Percentiles rank a stretch among this genome's conserved stretches.
Evolutionary conservation across 2,329 filamentous ascomycete genomes (phyloP).

Genomic region (Neospermospora avenae): DNA sequence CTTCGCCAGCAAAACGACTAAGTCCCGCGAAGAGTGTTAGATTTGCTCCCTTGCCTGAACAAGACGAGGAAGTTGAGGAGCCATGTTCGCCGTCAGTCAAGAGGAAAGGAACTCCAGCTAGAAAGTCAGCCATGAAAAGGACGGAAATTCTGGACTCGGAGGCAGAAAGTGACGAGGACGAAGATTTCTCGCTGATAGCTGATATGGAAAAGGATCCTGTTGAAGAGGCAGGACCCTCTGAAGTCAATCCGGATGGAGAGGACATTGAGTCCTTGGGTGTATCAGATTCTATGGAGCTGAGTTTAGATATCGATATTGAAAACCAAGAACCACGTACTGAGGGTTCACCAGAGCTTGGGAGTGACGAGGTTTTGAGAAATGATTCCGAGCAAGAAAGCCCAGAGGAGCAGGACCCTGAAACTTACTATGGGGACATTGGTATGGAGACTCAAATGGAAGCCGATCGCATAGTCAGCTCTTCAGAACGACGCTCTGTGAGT

Average conservation of each 20-base stretch:
- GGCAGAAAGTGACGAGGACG: constrained; percentile 22
- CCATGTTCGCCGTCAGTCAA: neutral
- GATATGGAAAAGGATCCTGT: neutral
- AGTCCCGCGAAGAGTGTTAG: constrained; percentile 32
- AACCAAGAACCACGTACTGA: neutral
- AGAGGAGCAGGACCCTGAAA: constrained; percentile 22
- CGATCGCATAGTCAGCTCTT: constrained; percentile 13
- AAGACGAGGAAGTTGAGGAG: constrained; percentile 5
- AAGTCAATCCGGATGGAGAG: neutral
- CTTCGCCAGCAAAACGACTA: constrained; percentile 24
- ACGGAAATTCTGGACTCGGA: constrained; percentile 33
- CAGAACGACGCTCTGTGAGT: neutral
- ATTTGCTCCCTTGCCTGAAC: constrained; percentile 22
- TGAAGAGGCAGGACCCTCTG: neutral
- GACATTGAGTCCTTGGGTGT: neutral
- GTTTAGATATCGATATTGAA: constrained; percentile 2
- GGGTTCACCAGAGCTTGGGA: neutral
- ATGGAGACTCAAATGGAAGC: constrained; percentile 27
- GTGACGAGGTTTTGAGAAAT: neutral
- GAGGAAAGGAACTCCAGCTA: neutral
- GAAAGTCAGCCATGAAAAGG: constrained; percentile 7
- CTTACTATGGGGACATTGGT: constrained; percentile 32
- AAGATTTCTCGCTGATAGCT: neutral
- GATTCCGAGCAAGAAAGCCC: neutral
- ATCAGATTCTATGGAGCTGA: constrained; percentile 6